Base-by-base conservation (phyloP, 2,329 filamentous ascomycete genomes). In the Penicillium sp. region DNA sequence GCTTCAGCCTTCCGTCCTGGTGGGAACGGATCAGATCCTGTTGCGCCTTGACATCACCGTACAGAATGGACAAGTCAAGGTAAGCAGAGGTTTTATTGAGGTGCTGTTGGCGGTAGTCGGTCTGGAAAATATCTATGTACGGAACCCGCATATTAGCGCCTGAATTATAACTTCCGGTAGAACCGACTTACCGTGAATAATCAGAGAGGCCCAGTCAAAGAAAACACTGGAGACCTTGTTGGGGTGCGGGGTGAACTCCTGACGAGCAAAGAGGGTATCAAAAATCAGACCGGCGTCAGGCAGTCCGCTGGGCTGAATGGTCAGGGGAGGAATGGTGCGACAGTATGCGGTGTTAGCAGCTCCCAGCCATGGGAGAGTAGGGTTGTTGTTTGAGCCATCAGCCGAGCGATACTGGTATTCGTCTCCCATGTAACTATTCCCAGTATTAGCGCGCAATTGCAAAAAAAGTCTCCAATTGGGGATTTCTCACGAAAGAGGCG, bases 331-430 rank as follows among this genome's bases (percentile, higher is more conserved):
- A 28, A 86, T 84, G 1, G 84, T 84, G 45, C 87, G 82, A 10
- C 87, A 83, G 66, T 91, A 91, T 0, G 83, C 77, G 0, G 83
- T 86, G 44, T 84, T 85, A 6, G 87, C 88, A 48, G 83, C 87
- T 56, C 87, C 88, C 14, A 91, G 74, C 62, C 80, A 77, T 0
- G 88, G 88, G 53, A 84, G 79, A 60, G 83, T 79, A 6, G 86
- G 82, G 64, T 90, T 91, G 60, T 90, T 91, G 72, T 84, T 81
- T 0, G 84, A 88, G 0, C 88, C 88, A 75, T 91, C 88, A 0
- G 88, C 82, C 49, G 81, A 81, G 14, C 89, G 82, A 66, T 89
- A 91, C 61, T 80, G 78, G 65, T 80, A 87, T 53, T 87, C 75
- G 8, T 86, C 69, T 37, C 75, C 77, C 61, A 79, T 67, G 52